Conservation (phyloP, 1,284 basidiomycete genomes). For the Fomitiporia mediterranea region DNA sequence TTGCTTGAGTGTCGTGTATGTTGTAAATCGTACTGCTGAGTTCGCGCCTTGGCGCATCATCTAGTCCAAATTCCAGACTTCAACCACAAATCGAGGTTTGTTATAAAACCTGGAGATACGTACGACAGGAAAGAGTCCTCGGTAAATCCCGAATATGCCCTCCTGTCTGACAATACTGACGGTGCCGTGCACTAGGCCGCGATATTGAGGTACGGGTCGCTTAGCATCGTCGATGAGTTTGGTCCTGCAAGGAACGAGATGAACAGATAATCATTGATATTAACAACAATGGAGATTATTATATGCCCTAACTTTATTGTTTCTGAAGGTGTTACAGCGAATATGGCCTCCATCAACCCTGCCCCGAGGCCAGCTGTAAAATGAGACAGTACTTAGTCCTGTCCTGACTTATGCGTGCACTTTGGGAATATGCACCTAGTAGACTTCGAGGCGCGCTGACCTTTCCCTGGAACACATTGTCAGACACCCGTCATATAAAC, state of each 20-base stretch:
- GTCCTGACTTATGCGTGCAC: conserved; percentile 8
- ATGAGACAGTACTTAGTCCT: conserved; percentile 4
- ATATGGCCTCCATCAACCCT: conserved; percentile 90
- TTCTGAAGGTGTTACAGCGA: conserved; percentile 96
- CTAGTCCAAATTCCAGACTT: conserved; percentile 37
- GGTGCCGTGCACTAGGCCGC: conserved; percentile 87
- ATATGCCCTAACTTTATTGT: conserved; percentile 82
- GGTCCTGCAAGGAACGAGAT: conserved; percentile 61
- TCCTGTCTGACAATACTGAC: conserved; percentile 79
- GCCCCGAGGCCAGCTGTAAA: conserved; percentile 84
- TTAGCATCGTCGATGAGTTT: conserved; percentile 96
- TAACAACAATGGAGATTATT: background rate
- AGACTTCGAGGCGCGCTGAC: conserved; percentile 82
- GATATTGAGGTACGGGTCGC: conserved; percentile 77
- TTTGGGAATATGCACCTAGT: conserved; percentile 49
- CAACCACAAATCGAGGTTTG: background rate
- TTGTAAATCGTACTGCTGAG: conserved; percentile 95
- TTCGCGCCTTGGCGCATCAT: conserved; percentile 98
- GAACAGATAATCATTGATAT: background rate
- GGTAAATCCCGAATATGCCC: conserved; percentile 80
- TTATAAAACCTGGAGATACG: conserved; percentile 30
- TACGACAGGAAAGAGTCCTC: conserved; percentile 92
- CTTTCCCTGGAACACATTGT: conserved; percentile 64
- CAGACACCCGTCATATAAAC: background rate
- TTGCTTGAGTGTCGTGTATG: conserved; percentile 90